A percentile compares a stretch with the other conserved stretches of the same genome.
phyloP scores from a whole-genome alignment of 352 stramenopile species.

The Phytophthora aleatoria region DNA sequence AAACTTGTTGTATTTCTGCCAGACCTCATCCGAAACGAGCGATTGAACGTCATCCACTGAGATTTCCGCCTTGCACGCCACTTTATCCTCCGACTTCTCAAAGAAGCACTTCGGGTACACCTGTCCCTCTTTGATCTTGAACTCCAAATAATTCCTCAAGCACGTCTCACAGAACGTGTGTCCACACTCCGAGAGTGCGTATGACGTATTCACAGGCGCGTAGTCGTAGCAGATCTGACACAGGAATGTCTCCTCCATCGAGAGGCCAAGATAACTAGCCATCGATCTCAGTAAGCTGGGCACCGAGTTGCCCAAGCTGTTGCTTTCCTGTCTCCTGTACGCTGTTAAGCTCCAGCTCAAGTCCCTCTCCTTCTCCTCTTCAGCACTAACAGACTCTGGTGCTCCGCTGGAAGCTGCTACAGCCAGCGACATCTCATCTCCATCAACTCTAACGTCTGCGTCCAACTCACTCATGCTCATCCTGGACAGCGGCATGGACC shows the following conservation, averaged over 20 bases:
- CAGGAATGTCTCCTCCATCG: constrained; percentile 71
- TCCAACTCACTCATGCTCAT: constrained; percentile 28
- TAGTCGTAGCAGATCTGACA: constrained; percentile 86
- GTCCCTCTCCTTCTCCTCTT: constrained; percentile 15
- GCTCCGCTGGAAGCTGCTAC: constrained; percentile 26
- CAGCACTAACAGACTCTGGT: constrained; percentile 11
- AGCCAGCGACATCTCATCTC: constrained; percentile 11
- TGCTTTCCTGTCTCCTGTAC: constrained; percentile 35
- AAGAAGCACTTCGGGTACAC: constrained; percentile 82
- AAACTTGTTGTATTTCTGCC: constrained; percentile 82
- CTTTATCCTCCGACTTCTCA: constrained; percentile 35
- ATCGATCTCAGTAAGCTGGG: constrained; percentile 59
- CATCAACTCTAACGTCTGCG: constrained; percentile 4
- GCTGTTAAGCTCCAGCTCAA: constrained; percentile 14
- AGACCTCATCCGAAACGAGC: constrained; percentile 53
- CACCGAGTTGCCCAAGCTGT: constrained; percentile 39
- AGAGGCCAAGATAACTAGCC: constrained; percentile 55
- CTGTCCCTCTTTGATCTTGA: constrained; percentile 73
- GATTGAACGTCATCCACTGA: constrained; percentile 48
- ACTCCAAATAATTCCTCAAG: constrained; percentile 65
- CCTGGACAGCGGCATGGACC: constrained; percentile 27
- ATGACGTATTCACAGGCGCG: constrained; percentile 35
- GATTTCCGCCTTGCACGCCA: constrained; percentile 49
- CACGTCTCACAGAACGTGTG: constrained; percentile 70
- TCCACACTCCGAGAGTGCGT: constrained; percentile 50